Conservation (phyloP, 1,284 basidiomycete genomes). For the Gomphus bonarii region DNA sequence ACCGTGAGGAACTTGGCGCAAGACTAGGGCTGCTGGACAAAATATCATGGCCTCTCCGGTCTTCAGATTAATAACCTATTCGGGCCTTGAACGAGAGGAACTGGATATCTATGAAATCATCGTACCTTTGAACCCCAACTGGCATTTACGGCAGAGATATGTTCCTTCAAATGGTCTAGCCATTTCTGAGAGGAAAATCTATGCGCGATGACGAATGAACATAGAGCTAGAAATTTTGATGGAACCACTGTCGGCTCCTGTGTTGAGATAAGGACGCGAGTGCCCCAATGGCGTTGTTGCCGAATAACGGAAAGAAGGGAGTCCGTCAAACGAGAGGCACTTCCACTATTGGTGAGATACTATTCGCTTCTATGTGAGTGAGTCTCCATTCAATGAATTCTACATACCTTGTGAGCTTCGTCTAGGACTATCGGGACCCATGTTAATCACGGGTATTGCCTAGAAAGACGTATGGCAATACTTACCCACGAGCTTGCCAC, state of each 20-base stretch:
- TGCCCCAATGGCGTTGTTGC: slow-evolving; percentile 25
- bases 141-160: neutral
- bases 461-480: neutral
- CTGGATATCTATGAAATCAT: neutral
- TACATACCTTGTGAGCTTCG: slow-evolving; percentile 59
- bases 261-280: slow-evolving; percentile 23
- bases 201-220: slow-evolving; percentile 23
- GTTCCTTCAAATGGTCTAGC: slow-evolving; percentile 12
- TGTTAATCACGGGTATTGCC: neutral
- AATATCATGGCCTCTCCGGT: slow-evolving; percentile 4
- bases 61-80: neutral
- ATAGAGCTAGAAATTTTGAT: slow-evolving; percentile 20
- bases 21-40: neutral
- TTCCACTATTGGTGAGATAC: slow-evolving; percentile 45
- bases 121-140: neutral
- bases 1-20: neutral
- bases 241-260: slow-evolving; percentile 24
- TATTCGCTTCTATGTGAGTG: slow-evolving; percentile 18
- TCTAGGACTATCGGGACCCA: slow-evolving; percentile 28
- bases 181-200: slow-evolving; percentile 28
- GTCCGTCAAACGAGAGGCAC: slow-evolving; percentile 24
- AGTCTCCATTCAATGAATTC: neutral
- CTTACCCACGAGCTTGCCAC: slow-evolving; percentile 50
- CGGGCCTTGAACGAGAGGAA: neutral
- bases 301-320: slow-evolving; percentile 24